Evolutionary conservation across 768 basidiomycete species (phyloP).

Genomic region (Pulveroboletus sp.): DNA sequence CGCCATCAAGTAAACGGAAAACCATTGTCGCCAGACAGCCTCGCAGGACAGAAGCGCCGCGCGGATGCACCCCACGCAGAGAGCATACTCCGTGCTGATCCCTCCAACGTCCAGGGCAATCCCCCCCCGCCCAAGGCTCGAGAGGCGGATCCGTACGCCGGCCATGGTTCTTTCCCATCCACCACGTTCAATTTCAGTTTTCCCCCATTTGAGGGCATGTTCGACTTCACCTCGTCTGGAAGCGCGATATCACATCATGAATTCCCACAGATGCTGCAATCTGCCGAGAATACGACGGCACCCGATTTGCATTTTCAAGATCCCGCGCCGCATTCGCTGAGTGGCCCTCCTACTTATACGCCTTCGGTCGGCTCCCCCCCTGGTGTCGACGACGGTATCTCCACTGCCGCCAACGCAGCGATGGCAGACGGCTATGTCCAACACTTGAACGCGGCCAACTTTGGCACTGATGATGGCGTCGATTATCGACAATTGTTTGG

Average conservation of each 20-base stretch:
- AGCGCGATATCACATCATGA: constrained; percentile 36
- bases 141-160: constrained; percentile 40
- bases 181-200: constrained; percentile 72
- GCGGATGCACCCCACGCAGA: constrained; percentile 81
- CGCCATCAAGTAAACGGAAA: constrained; percentile 82
- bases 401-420: constrained; percentile 64
- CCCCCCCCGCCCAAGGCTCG: constrained; percentile 28
- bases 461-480: constrained; percentile 54
- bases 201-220: constrained; percentile 62
- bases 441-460: constrained; percentile 48
- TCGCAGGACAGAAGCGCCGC: constrained; percentile 72
- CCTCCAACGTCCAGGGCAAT: constrained; percentile 50
- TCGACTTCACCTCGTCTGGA: constrained; percentile 43
- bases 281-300: constrained; percentile 25
- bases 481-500: constrained; percentile 66
- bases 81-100: constrained; percentile 77
- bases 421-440: constrained; percentile 75
- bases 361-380: constrained; percentile 32
- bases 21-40: constrained; percentile 60
- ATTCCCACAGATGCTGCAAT: constrained; percentile 33
- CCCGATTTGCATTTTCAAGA: constrained; percentile 32
- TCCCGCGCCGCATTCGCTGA: constrained; percentile 30
- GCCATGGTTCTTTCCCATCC: constrained; percentile 58
- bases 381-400: constrained; percentile 48
- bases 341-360: constrained; percentile 33